phyloP scores from a whole-genome alignment of 805 yeast species.

The Suhomyces pyralidae region DNA sequence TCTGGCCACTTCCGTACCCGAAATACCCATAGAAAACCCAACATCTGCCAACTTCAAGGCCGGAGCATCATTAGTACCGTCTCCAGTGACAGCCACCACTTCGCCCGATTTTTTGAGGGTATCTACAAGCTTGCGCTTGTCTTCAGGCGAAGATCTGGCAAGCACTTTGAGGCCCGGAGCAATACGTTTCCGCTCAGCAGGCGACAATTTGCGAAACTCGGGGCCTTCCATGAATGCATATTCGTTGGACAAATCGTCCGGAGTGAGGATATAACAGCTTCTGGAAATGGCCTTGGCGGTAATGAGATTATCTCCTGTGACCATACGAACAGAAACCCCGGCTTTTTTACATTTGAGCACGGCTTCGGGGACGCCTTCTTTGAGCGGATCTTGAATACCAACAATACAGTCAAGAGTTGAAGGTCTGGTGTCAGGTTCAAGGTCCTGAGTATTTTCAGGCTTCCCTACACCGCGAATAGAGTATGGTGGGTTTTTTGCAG shows the following conservation, averaged over 20 bases:
- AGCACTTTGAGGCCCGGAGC: slow-evolving; percentile 79
- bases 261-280: slow-evolving; percentile 72
- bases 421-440: slow-evolving; percentile 7
- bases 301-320: slow-evolving; percentile 90
- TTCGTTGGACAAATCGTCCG: slow-evolving; percentile 50
- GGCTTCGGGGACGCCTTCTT: slow-evolving; percentile 87
- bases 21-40: slow-evolving; percentile 97
- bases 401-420: slow-evolving; percentile 69
- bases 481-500: background rate
- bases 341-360: slow-evolving; percentile 83
- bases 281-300: slow-evolving; percentile 91
- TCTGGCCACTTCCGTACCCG: slow-evolving; percentile 98
- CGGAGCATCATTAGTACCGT: slow-evolving; percentile 98
- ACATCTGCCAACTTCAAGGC: slow-evolving; percentile 96
- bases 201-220: slow-evolving; percentile 64
- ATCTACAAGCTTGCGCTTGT: slow-evolving; percentile 82
- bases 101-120: slow-evolving; percentile 77
- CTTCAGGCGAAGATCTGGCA: slow-evolving; percentile 96
- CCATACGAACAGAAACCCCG: slow-evolving; percentile 96
- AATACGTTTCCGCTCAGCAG: slow-evolving; percentile 51
- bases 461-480: background rate
- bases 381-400: slow-evolving; percentile 93
- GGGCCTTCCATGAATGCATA: slow-evolving; percentile 91
- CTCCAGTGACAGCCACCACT: slow-evolving; percentile 98
- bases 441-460: background rate